A percentile compares a stretch with the other conserved stretches of the same genome.
phyloP scores from a whole-genome alignment of 2,329 filamentous ascomycete species.

The Akanthomyces muscarius region DNA sequence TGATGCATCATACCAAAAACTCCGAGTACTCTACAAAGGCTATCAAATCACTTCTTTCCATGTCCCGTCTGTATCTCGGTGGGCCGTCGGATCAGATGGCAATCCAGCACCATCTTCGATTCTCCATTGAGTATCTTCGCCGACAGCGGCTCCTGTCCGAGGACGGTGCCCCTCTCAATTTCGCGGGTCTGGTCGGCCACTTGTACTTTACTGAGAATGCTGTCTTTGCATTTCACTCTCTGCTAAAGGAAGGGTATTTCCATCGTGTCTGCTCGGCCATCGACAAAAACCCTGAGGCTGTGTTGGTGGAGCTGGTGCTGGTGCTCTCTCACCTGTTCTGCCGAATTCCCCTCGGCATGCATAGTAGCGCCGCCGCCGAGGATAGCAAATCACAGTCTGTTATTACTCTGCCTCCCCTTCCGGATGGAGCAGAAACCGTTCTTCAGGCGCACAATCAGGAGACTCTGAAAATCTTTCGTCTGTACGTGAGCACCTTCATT shows the following conservation, averaged over 20 bases:
- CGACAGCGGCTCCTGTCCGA: conserved; percentile 61
- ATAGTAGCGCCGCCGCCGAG: conserved; percentile 43
- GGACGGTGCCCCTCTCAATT: conserved; percentile 63
- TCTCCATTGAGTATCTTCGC: conserved; percentile 76
- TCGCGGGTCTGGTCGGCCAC: conserved; percentile 66
- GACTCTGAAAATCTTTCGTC: conserved; percentile 61
- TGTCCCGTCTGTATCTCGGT: conserved; percentile 66
- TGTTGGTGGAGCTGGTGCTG: conserved; percentile 59
- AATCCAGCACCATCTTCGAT: conserved; percentile 71
- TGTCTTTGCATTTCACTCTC: conserved; percentile 70
- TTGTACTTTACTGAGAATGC: conserved; percentile 74
- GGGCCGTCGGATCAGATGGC: conserved; percentile 64
- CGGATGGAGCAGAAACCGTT: conserved; percentile 50
- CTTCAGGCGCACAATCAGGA: conserved; percentile 60
- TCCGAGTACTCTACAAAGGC: conserved; percentile 58
- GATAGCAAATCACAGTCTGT: conserved; percentile 58
- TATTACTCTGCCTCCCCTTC: conserved; percentile 62
- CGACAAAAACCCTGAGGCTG: conserved; percentile 42
- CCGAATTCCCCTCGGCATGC: conserved; percentile 46
- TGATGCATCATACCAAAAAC: conserved; percentile 63
- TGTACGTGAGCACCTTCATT: conserved; percentile 66
- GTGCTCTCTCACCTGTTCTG: conserved; percentile 69
- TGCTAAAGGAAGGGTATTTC: conserved; percentile 69
- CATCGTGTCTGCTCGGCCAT: conserved; percentile 56
- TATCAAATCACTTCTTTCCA: conserved; percentile 64